Evolutionary conservation across 495 filamentous ascomycete genomes (phyloP).

Genomic region (Physcia stellaris): DNA sequence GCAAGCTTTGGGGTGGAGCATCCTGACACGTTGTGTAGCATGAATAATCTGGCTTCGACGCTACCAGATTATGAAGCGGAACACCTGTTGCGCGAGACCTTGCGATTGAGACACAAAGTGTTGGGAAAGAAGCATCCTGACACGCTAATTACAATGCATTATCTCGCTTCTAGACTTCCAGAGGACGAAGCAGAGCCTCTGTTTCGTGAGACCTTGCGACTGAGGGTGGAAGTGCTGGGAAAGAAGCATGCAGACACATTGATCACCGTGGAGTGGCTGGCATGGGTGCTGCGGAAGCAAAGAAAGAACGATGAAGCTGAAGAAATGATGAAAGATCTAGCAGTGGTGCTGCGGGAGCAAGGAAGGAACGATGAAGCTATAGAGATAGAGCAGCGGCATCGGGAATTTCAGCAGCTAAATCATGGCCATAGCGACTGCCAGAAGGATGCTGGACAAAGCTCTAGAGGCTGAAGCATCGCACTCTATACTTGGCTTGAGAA

Average conservation of each 20-base stretch:
- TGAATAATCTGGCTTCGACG: conserved; percentile 7
- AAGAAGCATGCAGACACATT: conserved; percentile 24
- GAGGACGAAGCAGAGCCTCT: conserved; percentile 9
- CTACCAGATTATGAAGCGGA: conserved; percentile 20
- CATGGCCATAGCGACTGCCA: no score
- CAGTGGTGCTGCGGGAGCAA: conserved; percentile 1
- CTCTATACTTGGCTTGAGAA: no score
- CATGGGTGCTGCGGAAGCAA: neutral
- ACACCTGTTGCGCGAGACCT: conserved; percentile 11
- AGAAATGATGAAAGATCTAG: neutral
- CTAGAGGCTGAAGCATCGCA: no score
- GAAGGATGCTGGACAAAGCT: no score
- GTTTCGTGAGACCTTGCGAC: conserved; percentile 9
- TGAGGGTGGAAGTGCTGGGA: conserved; percentile 18
- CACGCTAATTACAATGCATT: conserved; percentile 21
- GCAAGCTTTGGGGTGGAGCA: conserved; percentile 12
- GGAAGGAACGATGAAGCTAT: conserved; percentile 13
- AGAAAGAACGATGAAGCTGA: neutral
- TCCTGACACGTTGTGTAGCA: conserved; percentile 10
- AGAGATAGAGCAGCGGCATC: conserved; percentile 4
- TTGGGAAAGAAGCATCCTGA: conserved; percentile 26
- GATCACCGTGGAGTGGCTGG: conserved; percentile 15
- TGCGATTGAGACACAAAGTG: conserved; percentile 16
- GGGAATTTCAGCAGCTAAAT: conserved; percentile 10
- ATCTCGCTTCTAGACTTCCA: no score